Base-by-base conservation (phyloP, 2,329 filamentous ascomycete species). In the Arthrocladium fulminans region DNA sequence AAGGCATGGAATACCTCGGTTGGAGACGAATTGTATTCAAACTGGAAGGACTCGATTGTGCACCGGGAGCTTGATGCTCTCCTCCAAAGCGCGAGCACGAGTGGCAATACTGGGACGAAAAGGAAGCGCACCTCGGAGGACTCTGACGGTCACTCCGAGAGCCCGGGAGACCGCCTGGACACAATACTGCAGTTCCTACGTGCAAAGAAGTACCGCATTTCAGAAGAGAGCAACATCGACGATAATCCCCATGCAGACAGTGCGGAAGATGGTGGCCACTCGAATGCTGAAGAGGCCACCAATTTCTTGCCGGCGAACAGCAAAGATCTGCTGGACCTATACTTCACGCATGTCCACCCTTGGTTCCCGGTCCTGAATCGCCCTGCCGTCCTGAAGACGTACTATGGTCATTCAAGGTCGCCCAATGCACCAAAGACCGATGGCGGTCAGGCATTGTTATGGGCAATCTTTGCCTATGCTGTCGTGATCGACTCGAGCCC, bases 351-450 rank as follows among this genome's bases (percentile, higher is more conserved):
- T 48, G 78, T 74, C 0, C 75, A 80, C 54, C 71, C 71, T 22
- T 81, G 77, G 77, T 70, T 81, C 24, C 77, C 77, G 0, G 71
- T 80, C n/a, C 67, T 74, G 22, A 73, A 77, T 42, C 79, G 77
- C 57, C 73, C 79, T 53, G 72, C 74, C 48, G 68, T 79, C 7
- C 63, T 79, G 13, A 74, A 74, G 49, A 66, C 72, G 2, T 75
- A 73, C n/a, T 80, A 79, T 57, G 67, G 72, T 5, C 78, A 77
- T 57, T 71, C 72, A 49, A 42, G 44, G 19, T 23, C 27, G 5
- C 17, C 37, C 10, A 46, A 43, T 23, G n/a, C 13, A 12, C 29
- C 17, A 15, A 41, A 37, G 22, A 22, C 30, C 10, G 47, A 51
- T 30, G 42, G 45, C 12, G 54, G 69, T 45, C 67, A 69, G 54